Percentiles rank a stretch among this genome's conserved stretches.
These are phyloP conservation scores for Kwoniella shivajii DNA, from an alignment of 1,284 basidiomycete genomes.

Conservation along the genomic window DNA sequence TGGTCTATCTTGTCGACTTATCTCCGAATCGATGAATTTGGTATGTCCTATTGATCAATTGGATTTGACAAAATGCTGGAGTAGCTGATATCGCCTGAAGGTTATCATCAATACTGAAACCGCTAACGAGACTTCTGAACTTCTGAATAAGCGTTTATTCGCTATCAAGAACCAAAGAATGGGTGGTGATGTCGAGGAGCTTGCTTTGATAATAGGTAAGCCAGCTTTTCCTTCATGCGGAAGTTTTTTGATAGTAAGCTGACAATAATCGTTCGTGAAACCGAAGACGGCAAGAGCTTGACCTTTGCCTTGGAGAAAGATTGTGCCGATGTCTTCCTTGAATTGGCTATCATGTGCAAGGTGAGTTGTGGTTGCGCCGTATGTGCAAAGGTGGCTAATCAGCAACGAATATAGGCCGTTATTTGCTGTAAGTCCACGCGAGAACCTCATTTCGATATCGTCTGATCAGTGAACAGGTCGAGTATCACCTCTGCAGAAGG, in stretches of 20 bases:
- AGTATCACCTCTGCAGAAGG: constrained; percentile 97
- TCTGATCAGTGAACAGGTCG: constrained; percentile 64
- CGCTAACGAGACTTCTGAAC: constrained; percentile 79
- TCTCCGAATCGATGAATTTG: constrained; percentile 98
- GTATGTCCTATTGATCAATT: constrained; percentile 57
- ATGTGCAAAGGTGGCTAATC: not conserved
- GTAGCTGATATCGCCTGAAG: constrained; percentile 53
- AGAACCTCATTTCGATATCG: not conserved
- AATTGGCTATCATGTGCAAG: constrained; percentile 97
- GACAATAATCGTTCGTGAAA: not conserved
- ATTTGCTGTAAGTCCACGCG: constrained; percentile 75
- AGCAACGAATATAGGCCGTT: constrained; percentile 68
- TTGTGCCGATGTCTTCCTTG: constrained; percentile 82
- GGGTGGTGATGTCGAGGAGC: constrained; percentile 87
- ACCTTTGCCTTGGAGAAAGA: constrained; percentile 92
- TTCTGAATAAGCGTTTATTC: constrained; percentile 80
- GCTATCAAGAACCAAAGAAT: constrained; percentile 92
- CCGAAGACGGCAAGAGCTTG: constrained; percentile 94
- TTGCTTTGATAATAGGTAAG: constrained; percentile 90
- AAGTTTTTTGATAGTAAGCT: not conserved
- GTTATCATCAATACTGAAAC: constrained; percentile 93
- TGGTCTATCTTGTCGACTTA: constrained; percentile 92
- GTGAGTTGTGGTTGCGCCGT: constrained; percentile 31
- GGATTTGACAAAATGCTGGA: not conserved
- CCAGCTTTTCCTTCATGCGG: not conserved